Evolutionary conservation across 139 green algal genomes (phyloP), one percentile per base, ranked within the genome.

Genomic region (Micractinium sp.): DNA sequence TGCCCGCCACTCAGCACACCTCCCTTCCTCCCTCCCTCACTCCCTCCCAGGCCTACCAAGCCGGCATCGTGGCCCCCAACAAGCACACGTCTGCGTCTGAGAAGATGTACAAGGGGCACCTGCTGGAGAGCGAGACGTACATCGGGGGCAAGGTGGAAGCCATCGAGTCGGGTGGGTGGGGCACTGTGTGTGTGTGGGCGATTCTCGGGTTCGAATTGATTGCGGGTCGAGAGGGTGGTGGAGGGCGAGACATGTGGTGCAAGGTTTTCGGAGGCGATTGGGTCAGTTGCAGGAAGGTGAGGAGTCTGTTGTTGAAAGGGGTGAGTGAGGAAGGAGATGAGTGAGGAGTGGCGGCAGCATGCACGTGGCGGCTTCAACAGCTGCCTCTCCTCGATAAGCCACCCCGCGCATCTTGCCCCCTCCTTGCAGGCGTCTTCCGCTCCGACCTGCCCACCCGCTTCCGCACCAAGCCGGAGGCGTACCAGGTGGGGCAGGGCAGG

Each of bases 61-160:
- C 92, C 25, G 96, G 97, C 91, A 96, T 99, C 81, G 91, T 99
- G 78, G 96, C 93, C 75, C 98, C 98, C 88, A 99, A 99, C 97
- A 99, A 99, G 95, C 95, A 99, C 93, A 88, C 81, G 16, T 85
- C 87, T 9, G 90, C 91, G 60, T 16, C 82, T 4, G 96, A 98
- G 91, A 90, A 93, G n/a, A 94, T 97, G 77, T 92, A 93, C 90
- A 90, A 94, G 85, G 94, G 94, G 15, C 95, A 98, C 91, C 95
- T 98, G 90, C 93, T 99, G 82, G 96, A 99, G 85, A 96, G 79
- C 35, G 98, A 99, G 93, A 99, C 98, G n/a, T 99, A 99, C 95
- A 99, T 99, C 79, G 97, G 97, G 1, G 97, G 97, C 83, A 98
- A 99, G 90, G 97, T 98, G 83, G 96, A 97, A 89, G 95, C 93